These are phyloP conservation scores for Coemansia sp. DNA, from an alignment of 192 early-diverging fungal species.

Conservation along the genomic window DNA sequence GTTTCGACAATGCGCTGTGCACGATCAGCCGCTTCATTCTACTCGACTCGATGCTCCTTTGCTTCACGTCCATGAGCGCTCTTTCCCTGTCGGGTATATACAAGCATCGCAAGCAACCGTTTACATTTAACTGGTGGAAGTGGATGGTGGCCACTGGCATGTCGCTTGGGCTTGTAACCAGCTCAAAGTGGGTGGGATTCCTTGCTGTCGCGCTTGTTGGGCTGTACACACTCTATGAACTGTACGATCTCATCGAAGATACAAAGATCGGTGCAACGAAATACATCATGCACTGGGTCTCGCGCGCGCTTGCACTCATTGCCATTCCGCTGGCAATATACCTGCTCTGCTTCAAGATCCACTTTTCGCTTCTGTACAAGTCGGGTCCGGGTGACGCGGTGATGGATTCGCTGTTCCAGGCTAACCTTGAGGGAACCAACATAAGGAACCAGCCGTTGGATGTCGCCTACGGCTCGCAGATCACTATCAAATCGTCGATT, in stretches of 20 bases:
- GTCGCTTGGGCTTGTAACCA: constrained; percentile 83
- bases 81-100: constrained; percentile 75
- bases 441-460: constrained; percentile 84
- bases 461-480: constrained; percentile 86
- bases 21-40: constrained; percentile 91
- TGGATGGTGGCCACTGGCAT: constrained; percentile 88
- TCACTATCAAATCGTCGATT: constrained; percentile 81
- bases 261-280: constrained; percentile 59
- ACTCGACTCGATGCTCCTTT: constrained; percentile 93
- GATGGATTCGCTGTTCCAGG: constrained; percentile 98
- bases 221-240: constrained; percentile 88
- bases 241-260: constrained; percentile 88
- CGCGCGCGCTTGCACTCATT: constrained; percentile 79
- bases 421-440: constrained; percentile 78
- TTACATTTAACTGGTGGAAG: constrained; percentile 84
- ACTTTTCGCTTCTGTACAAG: constrained; percentile 84
- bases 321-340: constrained; percentile 83
- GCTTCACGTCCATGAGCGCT: constrained; percentile 73
- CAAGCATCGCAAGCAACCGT: constrained; percentile 75
- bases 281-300: constrained; percentile 85
- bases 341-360: constrained; percentile 77
- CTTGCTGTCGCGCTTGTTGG: constrained; percentile 91
- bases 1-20: constrained; percentile 66
- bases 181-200: constrained; percentile 97
- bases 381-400: constrained; percentile 86